Conservation (phyloP, 148 eudicot species). For the Vaccinium corymbosum region DNA sequence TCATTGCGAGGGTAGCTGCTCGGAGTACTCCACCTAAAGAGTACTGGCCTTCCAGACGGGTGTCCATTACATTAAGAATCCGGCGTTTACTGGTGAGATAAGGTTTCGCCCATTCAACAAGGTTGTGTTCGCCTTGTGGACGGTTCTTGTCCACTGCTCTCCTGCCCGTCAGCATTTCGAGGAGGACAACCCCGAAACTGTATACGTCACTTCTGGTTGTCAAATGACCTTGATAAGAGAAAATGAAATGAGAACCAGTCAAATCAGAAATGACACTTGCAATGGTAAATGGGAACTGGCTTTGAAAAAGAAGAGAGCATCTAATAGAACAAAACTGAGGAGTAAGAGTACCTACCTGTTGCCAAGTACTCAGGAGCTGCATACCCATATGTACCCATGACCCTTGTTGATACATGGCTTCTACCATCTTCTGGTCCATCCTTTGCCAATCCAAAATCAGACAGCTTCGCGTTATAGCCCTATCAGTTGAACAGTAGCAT, state of each 20-base stretch:
- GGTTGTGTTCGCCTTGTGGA: constrained; percentile 62
- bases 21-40: constrained; percentile 38
- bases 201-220: constrained; percentile 78
- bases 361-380: constrained; percentile 60
- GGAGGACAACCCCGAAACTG: constrained; percentile 89
- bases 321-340: not conserved
- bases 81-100: constrained; percentile 60
- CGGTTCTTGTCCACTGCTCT: constrained; percentile 72
- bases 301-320: not conserved
- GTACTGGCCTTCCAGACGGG: constrained; percentile 71
- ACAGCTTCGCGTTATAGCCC: constrained; percentile 76
- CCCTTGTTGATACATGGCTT: constrained; percentile 79
- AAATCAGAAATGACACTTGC: not conserved
- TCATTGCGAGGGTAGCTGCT: constrained; percentile 51
- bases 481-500: constrained; percentile 19
- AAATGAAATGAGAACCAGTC: not conserved
- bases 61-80: constrained; percentile 60
- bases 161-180: constrained; percentile 73
- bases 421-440: constrained; percentile 66
- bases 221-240: constrained; percentile 56
- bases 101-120: constrained; percentile 74
- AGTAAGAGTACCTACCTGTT: constrained; percentile 47
- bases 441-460: constrained; percentile 90
- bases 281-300: not conserved
- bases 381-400: constrained; percentile 69